Percentiles rank a stretch among this genome's conserved stretches.
Conservation (phyloP, 164 flowering plant genomes). For the Chimonanthus praecox region DNA sequence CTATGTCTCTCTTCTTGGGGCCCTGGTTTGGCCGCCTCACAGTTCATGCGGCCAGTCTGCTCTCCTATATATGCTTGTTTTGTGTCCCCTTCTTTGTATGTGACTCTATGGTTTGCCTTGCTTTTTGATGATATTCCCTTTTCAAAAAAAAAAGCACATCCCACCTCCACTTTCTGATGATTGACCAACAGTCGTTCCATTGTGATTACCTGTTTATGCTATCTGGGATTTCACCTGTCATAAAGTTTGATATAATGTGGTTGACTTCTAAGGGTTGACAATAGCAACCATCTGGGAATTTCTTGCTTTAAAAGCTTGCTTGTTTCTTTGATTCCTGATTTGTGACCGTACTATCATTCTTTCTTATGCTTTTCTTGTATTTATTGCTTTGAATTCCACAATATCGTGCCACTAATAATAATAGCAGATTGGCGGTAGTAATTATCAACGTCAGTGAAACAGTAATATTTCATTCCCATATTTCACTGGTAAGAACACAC, state of each 20-base stretch:
- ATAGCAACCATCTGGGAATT: background rate
- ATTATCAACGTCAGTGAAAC: too few relatives aligned
- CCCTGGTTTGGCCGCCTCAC: too few relatives aligned
- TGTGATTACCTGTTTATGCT: background rate
- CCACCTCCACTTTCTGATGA: background rate
- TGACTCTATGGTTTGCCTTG: too few relatives aligned
- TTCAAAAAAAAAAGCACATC: background rate
- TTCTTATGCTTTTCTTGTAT: background rate
- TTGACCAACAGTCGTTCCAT: background rate
- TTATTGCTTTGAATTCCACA: background rate
- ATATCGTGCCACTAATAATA: background rate
- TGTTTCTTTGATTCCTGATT: background rate
- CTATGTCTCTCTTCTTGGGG: too few relatives aligned
- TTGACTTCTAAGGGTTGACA: background rate
- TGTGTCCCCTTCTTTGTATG: too few relatives aligned
- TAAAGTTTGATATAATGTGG: background rate
- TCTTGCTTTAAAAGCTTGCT: background rate
- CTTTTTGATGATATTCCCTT: too few relatives aligned
- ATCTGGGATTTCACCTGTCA: background rate
- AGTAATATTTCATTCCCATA: too few relatives aligned
- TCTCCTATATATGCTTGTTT: too few relatives aligned
- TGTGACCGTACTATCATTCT: background rate
- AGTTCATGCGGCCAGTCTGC: too few relatives aligned
- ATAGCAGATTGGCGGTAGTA: too few relatives aligned
- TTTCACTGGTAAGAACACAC: too few relatives aligned